Evolutionary conservation across 495 filamentous ascomycete genomes (phyloP).

Genomic region (Astrocystis sublimbata): DNA sequence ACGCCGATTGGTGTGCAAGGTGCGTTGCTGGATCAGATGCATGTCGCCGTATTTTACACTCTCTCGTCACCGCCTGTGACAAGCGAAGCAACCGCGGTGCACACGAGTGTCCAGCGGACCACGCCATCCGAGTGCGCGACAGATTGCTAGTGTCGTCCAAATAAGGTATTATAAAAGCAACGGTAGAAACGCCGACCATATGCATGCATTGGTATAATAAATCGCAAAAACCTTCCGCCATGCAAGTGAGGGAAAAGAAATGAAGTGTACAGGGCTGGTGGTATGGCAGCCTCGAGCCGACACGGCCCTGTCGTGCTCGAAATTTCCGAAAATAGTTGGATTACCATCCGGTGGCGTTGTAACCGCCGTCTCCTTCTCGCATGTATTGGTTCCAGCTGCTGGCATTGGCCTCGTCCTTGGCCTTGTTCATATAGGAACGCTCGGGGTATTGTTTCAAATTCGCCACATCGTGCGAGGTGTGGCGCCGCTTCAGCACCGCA

Average conservation of each 20-base stretch:
- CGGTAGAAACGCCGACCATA: conserved; percentile 44
- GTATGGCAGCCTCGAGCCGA: conserved; percentile 24
- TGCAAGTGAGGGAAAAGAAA: conserved; percentile 32
- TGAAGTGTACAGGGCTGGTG: conserved; percentile 46
- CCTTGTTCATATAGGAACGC: conserved; percentile 48
- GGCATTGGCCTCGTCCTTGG: conserved; percentile 43
- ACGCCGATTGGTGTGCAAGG: conserved; percentile 29
- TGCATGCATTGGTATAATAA: conserved; percentile 48
- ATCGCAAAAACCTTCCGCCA: conserved; percentile 36
- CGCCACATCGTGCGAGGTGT: conserved; percentile 86
- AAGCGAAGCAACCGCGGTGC: conserved; percentile 9
- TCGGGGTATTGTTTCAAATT: conserved; percentile 79
- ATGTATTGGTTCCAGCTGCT: conserved; percentile 56
- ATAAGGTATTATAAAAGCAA: conserved; percentile 27
- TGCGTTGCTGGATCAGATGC: conserved; percentile 19
- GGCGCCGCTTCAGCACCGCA: conserved; percentile 85
- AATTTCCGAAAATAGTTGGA: conserved; percentile 1
- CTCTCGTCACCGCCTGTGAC: background rate
- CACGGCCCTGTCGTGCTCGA: conserved; percentile 6
- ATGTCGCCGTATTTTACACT: background rate
- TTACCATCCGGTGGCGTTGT: conserved; percentile 58
- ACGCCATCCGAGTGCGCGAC: conserved; percentile 34
- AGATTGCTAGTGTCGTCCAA: conserved; percentile 30
- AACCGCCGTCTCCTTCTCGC: conserved; percentile 49
- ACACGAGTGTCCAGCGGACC: background rate